A percentile compares a stretch with the other conserved stretches of the same genome.
Conservation (phyloP, 129 eudicot genomes). For the Helianthus tuberosus region DNA sequence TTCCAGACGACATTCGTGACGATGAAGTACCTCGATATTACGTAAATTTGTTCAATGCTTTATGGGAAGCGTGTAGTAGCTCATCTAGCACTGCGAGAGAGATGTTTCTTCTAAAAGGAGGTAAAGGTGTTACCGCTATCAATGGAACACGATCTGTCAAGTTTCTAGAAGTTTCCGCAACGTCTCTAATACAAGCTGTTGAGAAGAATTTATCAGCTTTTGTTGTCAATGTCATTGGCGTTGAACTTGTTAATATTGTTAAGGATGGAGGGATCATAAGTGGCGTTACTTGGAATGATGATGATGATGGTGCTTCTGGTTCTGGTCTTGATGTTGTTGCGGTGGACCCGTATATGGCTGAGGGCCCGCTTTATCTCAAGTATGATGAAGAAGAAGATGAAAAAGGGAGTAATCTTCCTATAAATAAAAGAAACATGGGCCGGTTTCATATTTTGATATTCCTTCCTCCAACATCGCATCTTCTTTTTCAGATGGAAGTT, state of each 20-base stretch:
- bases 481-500: constrained; percentile 89
- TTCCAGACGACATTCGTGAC: constrained; percentile 56
- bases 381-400: constrained; percentile 69
- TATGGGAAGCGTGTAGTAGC: constrained; percentile 94
- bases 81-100: constrained; percentile 90
- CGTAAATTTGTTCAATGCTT: constrained; percentile 63
- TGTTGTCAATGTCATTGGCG: constrained; percentile 85
- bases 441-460: constrained; percentile 74
- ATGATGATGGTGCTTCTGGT: constrained; percentile 39
- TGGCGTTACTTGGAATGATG: constrained; percentile 56
- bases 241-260: constrained; percentile 64
- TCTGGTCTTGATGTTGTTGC: constrained; percentile 42
- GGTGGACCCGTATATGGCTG: constrained; percentile 35
- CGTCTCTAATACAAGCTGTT: constrained; percentile 55
- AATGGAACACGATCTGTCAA: constrained; percentile 91
- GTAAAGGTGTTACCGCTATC: constrained; percentile 79
- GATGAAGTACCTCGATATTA: constrained; percentile 54
- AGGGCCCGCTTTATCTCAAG: constrained; percentile 79
- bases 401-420: constrained; percentile 33
- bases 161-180: constrained; percentile 76
- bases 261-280: constrained; percentile 68
- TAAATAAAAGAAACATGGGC: constrained; percentile 63
- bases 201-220: constrained; percentile 69
- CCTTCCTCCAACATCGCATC: constrained; percentile 93
- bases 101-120: constrained; percentile 76